phyloP scores from a whole-genome alignment of 2,329 filamentous ascomycete species.

The Orbilia ellipsospora region DNA sequence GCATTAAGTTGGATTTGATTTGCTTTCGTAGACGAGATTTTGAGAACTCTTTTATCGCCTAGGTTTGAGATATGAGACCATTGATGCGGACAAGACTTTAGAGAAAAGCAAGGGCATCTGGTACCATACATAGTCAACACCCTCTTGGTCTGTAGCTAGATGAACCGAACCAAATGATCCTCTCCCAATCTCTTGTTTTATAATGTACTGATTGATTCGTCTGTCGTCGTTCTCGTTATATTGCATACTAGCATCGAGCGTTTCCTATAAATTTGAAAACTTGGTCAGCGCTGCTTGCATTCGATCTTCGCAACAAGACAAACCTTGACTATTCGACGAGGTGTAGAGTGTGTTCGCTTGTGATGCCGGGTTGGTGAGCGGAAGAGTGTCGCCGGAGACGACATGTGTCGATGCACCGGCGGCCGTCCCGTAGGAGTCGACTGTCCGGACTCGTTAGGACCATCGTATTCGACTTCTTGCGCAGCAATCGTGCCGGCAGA shows the following conservation, averaged over 20 bases:
- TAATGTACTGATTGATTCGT: constrained; percentile 65
- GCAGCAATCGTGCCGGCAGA: background rate
- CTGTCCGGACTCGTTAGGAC: constrained; percentile 33
- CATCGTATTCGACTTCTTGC: constrained; percentile 20
- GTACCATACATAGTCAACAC: constrained; percentile 82
- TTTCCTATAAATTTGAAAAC: constrained; percentile 44
- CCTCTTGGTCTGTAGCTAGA: constrained; percentile 87
- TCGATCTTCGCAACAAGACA: background rate
- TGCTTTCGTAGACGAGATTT: constrained; percentile 89
- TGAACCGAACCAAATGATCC: constrained; percentile 96
- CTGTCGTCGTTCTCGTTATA: constrained; percentile 58
- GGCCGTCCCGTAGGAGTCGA: constrained; percentile 44
- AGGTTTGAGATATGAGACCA: constrained; percentile 55
- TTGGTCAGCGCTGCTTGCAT: background rate
- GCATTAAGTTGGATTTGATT: constrained; percentile 87
- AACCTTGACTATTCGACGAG: constrained; percentile 57
- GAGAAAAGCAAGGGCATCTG: background rate
- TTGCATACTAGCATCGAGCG: constrained; percentile 57
- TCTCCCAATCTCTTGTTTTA: constrained; percentile 94
- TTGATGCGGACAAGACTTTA: constrained; percentile 30
- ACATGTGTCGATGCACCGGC: constrained; percentile 49
- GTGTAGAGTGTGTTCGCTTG: constrained; percentile 57
- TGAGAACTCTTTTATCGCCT: constrained; percentile 98
- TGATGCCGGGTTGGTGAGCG: constrained; percentile 57
- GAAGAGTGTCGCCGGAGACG: constrained; percentile 53